phyloP scores from a whole-genome alignment of 495 filamentous ascomycete genomes.

The Tuber aestivum region DNA sequence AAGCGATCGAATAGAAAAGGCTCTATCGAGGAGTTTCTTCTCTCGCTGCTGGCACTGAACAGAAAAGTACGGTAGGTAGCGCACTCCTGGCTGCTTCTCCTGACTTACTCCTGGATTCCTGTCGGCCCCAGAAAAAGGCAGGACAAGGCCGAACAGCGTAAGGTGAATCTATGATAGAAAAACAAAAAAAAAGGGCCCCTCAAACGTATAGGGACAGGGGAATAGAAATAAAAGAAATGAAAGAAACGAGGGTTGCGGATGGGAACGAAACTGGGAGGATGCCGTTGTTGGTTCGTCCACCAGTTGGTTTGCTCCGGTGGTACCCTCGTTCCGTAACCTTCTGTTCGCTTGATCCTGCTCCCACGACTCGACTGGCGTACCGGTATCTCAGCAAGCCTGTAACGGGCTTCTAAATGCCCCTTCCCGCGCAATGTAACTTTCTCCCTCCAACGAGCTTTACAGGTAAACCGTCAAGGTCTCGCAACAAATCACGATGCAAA shows the following conservation, averaged over 20 bases:
- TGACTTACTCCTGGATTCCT: not conserved
- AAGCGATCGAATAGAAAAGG: conserved; percentile 8
- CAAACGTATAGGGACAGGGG: conserved; percentile 13
- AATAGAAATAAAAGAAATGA: conserved; percentile 15
- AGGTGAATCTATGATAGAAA: conserved; percentile 6
- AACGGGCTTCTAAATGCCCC: conserved; percentile 21
- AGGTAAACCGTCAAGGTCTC: conserved; percentile 12
- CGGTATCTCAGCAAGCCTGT: not conserved
- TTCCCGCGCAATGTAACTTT: conserved; percentile 18
- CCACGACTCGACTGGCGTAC: not conserved
- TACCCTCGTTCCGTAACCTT: too few relatives aligned
- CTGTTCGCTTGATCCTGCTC: conserved; percentile 4
- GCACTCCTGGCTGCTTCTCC: not conserved
- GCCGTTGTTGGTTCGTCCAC: conserved; percentile 21
- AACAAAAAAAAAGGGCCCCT: conserved; percentile 5
- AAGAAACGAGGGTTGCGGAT: not conserved
- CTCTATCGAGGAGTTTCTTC: conserved; percentile 14
- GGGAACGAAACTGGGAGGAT: conserved; percentile 6
- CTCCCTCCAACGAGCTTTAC: not conserved
- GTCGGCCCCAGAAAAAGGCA: not conserved
- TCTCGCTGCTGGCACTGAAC: conserved; percentile 6
- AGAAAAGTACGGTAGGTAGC: not conserved
- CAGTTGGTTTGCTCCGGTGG: conserved; percentile 6
- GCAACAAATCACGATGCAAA: conserved; percentile 32
- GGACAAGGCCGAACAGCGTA: not conserved